A percentile compares a stretch with the other conserved stretches of the same genome.
Evolutionary conservation across 1,284 basidiomycete genomes (phyloP).

Genomic region (Trametes pubescens): DNA sequence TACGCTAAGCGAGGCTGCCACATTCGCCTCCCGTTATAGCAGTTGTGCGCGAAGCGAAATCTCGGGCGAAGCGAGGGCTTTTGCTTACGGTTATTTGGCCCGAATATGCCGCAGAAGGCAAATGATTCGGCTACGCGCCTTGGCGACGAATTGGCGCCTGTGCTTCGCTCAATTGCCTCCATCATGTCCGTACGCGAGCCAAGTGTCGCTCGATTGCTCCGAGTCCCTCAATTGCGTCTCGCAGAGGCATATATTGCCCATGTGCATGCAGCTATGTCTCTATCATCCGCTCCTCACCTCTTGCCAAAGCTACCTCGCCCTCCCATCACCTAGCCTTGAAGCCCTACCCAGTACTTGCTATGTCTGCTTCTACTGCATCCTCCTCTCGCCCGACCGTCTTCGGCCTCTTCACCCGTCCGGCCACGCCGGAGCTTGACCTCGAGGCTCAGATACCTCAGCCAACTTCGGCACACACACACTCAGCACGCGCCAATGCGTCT

Average conservation of each 20-base stretch:
- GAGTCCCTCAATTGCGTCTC: slow-evolving; percentile 18
- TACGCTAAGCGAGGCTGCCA: too few species aligned
- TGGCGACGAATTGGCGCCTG: background rate
- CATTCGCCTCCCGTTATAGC: background rate
- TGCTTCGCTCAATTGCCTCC: slow-evolving; percentile 12
- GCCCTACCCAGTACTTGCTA: background rate
- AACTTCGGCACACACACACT: slow-evolving; percentile 16
- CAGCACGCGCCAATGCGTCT: slow-evolving; percentile 25
- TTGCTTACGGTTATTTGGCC: background rate
- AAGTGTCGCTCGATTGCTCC: slow-evolving; percentile 18
- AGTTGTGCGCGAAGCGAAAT: background rate
- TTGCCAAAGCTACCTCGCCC: background rate
- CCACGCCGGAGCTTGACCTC: slow-evolving; percentile 25
- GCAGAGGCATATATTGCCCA: slow-evolving; percentile 13
- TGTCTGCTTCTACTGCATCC: slow-evolving; percentile 25
- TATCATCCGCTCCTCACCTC: slow-evolving; percentile 13
- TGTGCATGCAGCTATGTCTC: slow-evolving; percentile 14
- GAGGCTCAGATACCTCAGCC: slow-evolving; percentile 24
- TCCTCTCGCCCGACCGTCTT: slow-evolving; percentile 27
- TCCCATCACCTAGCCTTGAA: slow-evolving; percentile 15
- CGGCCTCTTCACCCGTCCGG: slow-evolving; percentile 29
- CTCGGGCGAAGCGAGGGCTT: background rate
- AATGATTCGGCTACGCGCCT: background rate
- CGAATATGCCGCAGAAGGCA: background rate
- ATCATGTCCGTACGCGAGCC: background rate